A percentile compares a stretch with the other conserved stretches of the same genome.
Evolutionary conservation across 2,329 filamentous ascomycete species (phyloP).

Genomic region (Cladosporium sp.): DNA sequence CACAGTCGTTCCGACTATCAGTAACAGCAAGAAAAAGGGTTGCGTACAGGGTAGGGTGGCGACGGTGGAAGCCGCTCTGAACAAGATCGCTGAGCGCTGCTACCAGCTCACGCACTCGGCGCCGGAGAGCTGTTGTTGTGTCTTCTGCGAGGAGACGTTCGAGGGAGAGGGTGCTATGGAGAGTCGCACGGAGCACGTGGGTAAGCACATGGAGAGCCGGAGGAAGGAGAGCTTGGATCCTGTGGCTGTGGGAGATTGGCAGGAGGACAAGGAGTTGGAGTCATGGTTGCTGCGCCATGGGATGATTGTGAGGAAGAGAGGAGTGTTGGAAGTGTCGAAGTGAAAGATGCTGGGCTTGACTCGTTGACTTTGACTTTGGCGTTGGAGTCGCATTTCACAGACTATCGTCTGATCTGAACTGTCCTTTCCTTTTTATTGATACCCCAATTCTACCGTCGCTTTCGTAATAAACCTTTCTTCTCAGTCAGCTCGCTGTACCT

Average conservation of each 20-base stretch:
- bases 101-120: constrained; percentile 60
- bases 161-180: constrained; percentile 70
- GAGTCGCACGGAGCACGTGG: constrained; percentile 82
- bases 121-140: constrained; percentile 63
- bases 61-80: constrained; percentile 30
- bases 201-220: constrained; percentile 72
- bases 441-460: background rate
- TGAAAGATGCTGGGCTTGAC: constrained; percentile 28
- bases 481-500: background rate
- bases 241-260: constrained; percentile 38
- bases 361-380: background rate
- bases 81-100: constrained; percentile 61
- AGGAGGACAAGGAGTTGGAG: constrained; percentile 35
- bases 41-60: background rate
- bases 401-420: background rate
- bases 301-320: constrained; percentile 33
- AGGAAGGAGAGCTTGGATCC: constrained; percentile 32
- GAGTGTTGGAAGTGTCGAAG: constrained; percentile 20
- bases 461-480: background rate
- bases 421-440: background rate
- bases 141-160: constrained; percentile 66
- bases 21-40: background rate
- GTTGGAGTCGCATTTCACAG: background rate
- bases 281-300: constrained; percentile 43
- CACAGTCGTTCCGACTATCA: background rate